These are phyloP conservation scores for Pyrrhoderma noxium DNA, from an alignment of 1,284 basidiomycete species.

Conservation along the genomic window DNA sequence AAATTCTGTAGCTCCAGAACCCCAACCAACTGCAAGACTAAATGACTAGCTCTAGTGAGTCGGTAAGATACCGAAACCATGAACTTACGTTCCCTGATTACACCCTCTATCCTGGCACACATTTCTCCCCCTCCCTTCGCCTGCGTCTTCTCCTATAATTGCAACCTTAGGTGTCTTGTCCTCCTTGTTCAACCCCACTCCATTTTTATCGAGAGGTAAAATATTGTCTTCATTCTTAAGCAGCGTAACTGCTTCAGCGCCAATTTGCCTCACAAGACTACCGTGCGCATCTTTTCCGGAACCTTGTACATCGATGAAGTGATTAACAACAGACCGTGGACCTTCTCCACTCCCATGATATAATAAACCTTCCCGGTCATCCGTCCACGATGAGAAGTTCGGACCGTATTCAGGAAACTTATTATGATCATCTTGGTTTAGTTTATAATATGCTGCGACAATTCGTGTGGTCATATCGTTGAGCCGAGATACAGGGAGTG, in stretches of 20 bases:
- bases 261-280: conserved; percentile 36
- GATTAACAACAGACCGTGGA: conserved; percentile 21
- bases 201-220: conserved; percentile 30
- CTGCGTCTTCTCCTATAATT: conserved; percentile 21
- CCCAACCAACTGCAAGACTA: conserved; percentile 17
- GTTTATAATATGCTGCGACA: conserved; percentile 32
- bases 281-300: conserved; percentile 29
- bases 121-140: conserved; percentile 37
- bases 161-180: conserved; percentile 8
- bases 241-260: conserved; percentile 40
- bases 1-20: conserved; percentile 17
- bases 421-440: conserved; percentile 34
- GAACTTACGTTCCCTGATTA: conserved; percentile 33
- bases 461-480: conserved; percentile 28
- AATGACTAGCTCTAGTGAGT: too few relatives aligned
- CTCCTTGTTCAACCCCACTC: background rate
- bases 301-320: conserved; percentile 37
- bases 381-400: conserved; percentile 18
- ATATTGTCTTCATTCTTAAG: conserved; percentile 42
- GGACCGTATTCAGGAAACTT: conserved; percentile 13
- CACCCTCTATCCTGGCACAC: conserved; percentile 32
- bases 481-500: conserved; percentile 30
- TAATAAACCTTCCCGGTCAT: conserved; percentile 9
- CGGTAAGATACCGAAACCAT: conserved; percentile 17
- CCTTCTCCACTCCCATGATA: conserved; percentile 17